Conservation (phyloP, 306 rosid genomes). For the Crataegus laevigata region DNA sequence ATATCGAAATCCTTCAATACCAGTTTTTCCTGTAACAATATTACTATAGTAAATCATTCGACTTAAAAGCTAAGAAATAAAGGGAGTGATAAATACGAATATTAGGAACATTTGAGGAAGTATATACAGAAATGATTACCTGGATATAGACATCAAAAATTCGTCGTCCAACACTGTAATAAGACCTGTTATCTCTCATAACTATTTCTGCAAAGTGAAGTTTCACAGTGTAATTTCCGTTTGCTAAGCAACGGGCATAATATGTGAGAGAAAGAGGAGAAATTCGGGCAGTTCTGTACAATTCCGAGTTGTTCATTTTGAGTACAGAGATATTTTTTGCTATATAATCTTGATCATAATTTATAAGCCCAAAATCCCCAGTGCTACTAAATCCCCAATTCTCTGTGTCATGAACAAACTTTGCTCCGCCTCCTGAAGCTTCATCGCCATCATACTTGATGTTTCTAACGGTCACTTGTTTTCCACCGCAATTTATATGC, state of each 20-base stretch:
- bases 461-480: conserved; percentile 24
- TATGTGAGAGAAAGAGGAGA: conserved; percentile 50
- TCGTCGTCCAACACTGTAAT: conserved; percentile 42
- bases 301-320: conserved; percentile 25
- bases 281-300: conserved; percentile 39
- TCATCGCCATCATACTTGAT: conserved; percentile 35
- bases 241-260: conserved; percentile 50
- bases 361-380: conserved; percentile 37
- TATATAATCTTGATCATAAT: conserved; percentile 18
- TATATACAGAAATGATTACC: conserved; percentile 22
- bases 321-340: conserved; percentile 11
- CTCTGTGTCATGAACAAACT: neutral
- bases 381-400: conserved; percentile 52
- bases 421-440: conserved; percentile 40
- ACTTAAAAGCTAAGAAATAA: neutral
- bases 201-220: conserved; percentile 55
- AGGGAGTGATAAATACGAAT: neutral
- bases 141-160: conserved; percentile 53
- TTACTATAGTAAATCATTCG: neutral
- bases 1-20: conserved; percentile 44
- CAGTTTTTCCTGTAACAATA: conserved; percentile 31
- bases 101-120: neutral
- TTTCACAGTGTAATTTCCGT: conserved; percentile 46
- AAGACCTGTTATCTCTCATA: conserved; percentile 39
- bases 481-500: conserved; percentile 62